Conservation (phyloP, 345 rosid genomes). For the Kernera saxatilis region DNA sequence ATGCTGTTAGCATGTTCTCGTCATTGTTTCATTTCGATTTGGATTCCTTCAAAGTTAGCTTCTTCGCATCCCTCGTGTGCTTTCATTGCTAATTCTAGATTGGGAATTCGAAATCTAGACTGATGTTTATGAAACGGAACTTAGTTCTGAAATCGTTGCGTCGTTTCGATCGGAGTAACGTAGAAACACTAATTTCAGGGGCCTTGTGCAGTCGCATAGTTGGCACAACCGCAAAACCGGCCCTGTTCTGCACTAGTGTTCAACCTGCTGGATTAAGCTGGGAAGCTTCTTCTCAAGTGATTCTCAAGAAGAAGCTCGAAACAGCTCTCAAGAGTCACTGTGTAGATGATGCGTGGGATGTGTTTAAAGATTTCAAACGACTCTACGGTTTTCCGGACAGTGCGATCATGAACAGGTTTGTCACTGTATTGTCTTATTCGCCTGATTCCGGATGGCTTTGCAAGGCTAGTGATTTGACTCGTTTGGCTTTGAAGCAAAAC, state of each 20-base stretch:
- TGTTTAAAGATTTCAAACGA: slow-evolving; percentile 53
- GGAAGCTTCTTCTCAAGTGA: slow-evolving; percentile 43
- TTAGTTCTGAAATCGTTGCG: not conserved
- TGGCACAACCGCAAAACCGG: not conserved
- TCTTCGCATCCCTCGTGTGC: not conserved
- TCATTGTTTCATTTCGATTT: not conserved
- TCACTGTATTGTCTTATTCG: slow-evolving; percentile 58
- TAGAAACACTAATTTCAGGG: not conserved
- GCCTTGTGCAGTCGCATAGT: not conserved
- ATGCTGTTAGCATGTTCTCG: not conserved
- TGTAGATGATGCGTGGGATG: slow-evolving; percentile 58
- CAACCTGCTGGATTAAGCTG: slow-evolving; percentile 37
- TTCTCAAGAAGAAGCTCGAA: slow-evolving; percentile 59
- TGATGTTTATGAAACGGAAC: slow-evolving; percentile 14
- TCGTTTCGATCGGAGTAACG: not conserved
- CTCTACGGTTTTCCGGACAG: slow-evolving; percentile 53
- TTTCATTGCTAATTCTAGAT: not conserved
- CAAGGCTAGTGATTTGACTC: slow-evolving; percentile 50
- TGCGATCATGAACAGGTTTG: slow-evolving; percentile 37
- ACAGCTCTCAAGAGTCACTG: slow-evolving; percentile 42
- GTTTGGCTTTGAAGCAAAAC: slow-evolving; percentile 39
- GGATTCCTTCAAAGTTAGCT: not conserved
- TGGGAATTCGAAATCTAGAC: not conserved
- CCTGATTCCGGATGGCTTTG: slow-evolving; percentile 50
- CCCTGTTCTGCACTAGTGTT: slow-evolving; percentile 6